Conservation (phyloP, 148 eudicot genomes). For the Heliamphora exappendiculata region DNA sequence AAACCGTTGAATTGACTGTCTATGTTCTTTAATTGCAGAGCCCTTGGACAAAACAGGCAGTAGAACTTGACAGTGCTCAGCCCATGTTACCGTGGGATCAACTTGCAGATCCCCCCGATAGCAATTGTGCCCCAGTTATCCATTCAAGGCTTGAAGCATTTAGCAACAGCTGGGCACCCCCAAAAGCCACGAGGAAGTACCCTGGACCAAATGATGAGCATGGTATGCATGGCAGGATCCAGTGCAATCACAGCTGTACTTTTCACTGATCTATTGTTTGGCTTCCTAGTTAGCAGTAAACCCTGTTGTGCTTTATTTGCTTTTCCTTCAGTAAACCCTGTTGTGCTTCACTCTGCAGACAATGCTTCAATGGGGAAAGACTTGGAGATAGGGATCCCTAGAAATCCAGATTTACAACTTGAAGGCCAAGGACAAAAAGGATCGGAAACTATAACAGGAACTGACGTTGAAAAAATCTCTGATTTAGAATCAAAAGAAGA, state of each 20-base stretch:
- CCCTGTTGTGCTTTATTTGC: not conserved
- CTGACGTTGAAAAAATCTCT: not conserved
- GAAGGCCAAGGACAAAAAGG: not conserved
- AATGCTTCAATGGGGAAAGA: constrained; percentile 6
- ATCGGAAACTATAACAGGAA: not conserved
- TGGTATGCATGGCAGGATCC: constrained; percentile 36
- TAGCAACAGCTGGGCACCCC: constrained; percentile 48
- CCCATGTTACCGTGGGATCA: constrained; percentile 42
- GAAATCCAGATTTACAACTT: constrained; percentile 3
- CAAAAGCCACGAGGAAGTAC: constrained; percentile 24
- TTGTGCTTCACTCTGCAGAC: not conserved
- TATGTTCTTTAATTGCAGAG: constrained; percentile 29
- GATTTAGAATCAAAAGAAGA: not conserved
- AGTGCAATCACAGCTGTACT: not conserved
- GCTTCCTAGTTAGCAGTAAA: not conserved
- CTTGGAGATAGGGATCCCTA: constrained; percentile 5
- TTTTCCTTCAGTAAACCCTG: not conserved
- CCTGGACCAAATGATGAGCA: constrained; percentile 17
- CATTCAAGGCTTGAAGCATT: constrained; percentile 40
- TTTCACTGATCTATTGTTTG: not conserved
- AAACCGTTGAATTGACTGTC: not conserved
- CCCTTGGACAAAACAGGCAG: constrained; percentile 73
- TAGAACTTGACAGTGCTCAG: constrained; percentile 53
- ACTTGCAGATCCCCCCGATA: constrained; percentile 47
- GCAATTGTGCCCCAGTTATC: constrained; percentile 65